These are phyloP conservation scores for Vairimorpha necatrix DNA, from an alignment of 371 early-diverging fungal species.

Conservation along the genomic window DNA sequence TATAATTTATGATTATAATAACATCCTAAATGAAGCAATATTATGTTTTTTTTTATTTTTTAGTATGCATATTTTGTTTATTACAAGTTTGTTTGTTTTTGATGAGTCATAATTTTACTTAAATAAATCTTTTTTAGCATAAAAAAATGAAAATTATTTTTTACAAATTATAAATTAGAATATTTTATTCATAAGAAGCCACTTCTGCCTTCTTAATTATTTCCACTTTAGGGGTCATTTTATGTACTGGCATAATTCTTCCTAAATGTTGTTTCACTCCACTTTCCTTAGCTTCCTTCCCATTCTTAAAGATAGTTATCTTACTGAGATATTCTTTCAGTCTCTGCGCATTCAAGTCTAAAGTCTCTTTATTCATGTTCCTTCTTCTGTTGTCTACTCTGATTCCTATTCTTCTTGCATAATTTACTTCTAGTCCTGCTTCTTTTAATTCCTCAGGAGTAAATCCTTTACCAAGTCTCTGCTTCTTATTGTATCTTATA, in stretches of 20 bases:
- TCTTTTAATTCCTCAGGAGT: slow-evolving; percentile 91
- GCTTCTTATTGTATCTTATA: slow-evolving; percentile 94
- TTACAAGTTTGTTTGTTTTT: no score
- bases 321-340: slow-evolving; percentile 78
- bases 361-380: slow-evolving; percentile 87
- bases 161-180: no score
- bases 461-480: slow-evolving; percentile 95
- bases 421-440: slow-evolving; percentile 83
- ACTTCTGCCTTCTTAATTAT: slow-evolving; percentile 53
- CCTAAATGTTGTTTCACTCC: slow-evolving; percentile 54
- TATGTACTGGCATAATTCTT: slow-evolving; percentile 58
- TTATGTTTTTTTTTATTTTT: no score
- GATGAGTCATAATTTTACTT: no score
- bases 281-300: slow-evolving; percentile 52
- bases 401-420: slow-evolving; percentile 91
- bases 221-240: slow-evolving; percentile 34
- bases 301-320: slow-evolving; percentile 54
- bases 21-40: no score
- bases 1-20: no score
- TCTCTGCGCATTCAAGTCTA: slow-evolving; percentile 86
- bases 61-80: no score
- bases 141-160: no score
- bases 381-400: slow-evolving; percentile 93
- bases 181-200: slow-evolving; percentile 30
- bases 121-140: no score